Conservation (phyloP, 768 basidiomycete species). For the Tricholoma flavovirens region DNA sequence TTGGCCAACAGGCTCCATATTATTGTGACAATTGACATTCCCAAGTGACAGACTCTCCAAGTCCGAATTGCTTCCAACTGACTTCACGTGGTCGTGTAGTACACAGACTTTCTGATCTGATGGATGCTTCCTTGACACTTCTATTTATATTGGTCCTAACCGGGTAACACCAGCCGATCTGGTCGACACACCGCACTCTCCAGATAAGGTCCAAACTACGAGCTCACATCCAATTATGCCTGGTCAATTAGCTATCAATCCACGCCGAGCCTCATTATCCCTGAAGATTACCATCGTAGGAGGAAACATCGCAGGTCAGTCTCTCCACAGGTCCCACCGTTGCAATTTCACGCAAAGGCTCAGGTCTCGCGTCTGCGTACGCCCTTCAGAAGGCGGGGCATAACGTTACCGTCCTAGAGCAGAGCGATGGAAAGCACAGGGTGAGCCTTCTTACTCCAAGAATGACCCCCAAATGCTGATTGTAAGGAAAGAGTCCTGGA, state of each 20-base stretch:
- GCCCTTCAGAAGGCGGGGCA: constrained; percentile 54
- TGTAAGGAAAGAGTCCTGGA: constrained; percentile 28
- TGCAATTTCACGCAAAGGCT: constrained; percentile 1
- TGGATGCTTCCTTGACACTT: constrained; percentile 10
- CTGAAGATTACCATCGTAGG: constrained; percentile 38
- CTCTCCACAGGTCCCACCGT: constrained; percentile 1
- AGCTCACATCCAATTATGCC: constrained; percentile 18
- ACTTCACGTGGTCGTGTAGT: constrained; percentile 9
- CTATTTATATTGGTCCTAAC: constrained; percentile 11
- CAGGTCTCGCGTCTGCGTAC: constrained; percentile 52
- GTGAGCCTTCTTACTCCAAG: constrained; percentile 20
- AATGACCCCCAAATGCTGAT: not conserved
- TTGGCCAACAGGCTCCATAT: too few relatives aligned
- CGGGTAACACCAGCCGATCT: not conserved
- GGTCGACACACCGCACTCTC: not conserved
- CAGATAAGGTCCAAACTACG: not conserved
- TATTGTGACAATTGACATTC: too few relatives aligned
- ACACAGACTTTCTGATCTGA: constrained; percentile 11
- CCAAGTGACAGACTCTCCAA: not conserved
- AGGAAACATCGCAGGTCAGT: constrained; percentile 39
- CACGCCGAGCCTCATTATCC: constrained; percentile 20
- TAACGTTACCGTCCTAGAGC: constrained; percentile 53
- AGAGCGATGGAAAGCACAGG: constrained; percentile 34
- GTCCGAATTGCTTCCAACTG: not conserved
- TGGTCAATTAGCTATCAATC: constrained; percentile 19